Conservation (phyloP, 345 rosid genomes). For the Carallia pectinifolia region DNA sequence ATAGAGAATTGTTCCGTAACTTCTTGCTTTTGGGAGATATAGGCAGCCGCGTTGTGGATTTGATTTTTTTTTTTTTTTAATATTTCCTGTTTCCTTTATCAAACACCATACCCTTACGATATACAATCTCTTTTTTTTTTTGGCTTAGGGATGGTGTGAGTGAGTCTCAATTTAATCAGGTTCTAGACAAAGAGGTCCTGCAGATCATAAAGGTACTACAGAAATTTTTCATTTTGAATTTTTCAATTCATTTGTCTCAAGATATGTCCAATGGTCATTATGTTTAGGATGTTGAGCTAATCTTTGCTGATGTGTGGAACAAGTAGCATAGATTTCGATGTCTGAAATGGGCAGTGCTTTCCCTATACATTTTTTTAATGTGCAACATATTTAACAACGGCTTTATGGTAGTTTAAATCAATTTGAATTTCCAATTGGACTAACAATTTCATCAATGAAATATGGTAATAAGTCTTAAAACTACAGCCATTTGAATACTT, state of each 20-base stretch:
- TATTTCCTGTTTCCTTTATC: not conserved
- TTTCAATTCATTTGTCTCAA: not conserved
- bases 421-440: not conserved
- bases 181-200: slow-evolving; percentile 72
- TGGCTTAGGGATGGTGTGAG: slow-evolving; percentile 82
- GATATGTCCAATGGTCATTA: not conserved
- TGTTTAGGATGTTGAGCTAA: not conserved
- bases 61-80: not conserved
- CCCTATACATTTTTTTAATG: no score
- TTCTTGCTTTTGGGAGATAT: not conserved
- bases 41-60: no score
- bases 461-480: no score
- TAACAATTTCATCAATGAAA: not conserved
- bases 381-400: no score
- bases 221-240: not conserved
- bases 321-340: not conserved
- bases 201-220: slow-evolving; percentile 68
- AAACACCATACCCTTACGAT: slow-evolving; percentile 5
- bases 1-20: not conserved
- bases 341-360: no score
- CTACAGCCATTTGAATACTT: not conserved
- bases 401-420: no score
- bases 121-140: slow-evolving; percentile 13
- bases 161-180: slow-evolving; percentile 90
- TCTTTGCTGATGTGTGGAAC: not conserved